A percentile compares a stretch with the other conserved stretches of the same genome.
phyloP scores from a whole-genome alignment of 73 alveolate genomes.

The Durusdinium trenchii region DNA sequence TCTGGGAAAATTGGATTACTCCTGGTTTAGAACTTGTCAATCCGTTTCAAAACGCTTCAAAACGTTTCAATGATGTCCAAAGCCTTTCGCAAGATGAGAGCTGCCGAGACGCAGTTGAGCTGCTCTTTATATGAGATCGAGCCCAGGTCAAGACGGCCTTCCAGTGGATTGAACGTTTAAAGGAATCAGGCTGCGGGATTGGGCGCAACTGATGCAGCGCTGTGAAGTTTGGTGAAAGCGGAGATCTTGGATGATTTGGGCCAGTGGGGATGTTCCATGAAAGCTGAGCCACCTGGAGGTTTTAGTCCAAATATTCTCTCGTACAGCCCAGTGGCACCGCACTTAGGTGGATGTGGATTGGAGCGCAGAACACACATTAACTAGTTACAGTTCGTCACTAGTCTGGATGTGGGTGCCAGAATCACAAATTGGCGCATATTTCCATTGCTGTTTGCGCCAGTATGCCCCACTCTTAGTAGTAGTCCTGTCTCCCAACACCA shows the following conservation, averaged over 20 bases:
- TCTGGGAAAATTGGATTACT: too few relatives aligned
- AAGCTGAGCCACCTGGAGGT: neutral
- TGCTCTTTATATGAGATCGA: too few relatives aligned
- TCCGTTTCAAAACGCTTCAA: neutral
- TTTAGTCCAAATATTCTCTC: neutral
- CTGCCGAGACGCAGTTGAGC: too few relatives aligned
- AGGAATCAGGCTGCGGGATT: neutral
- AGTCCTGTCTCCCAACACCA: too few relatives aligned
- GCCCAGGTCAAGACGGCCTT: conserved; percentile 11
- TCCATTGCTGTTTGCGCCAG: too few relatives aligned
- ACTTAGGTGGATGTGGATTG: neutral
- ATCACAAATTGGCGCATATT: too few relatives aligned
- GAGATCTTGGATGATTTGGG: neutral
- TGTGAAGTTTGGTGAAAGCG: neutral
- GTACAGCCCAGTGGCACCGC: conserved; percentile 24
- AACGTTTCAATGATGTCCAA: too few relatives aligned
- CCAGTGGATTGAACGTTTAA: conserved; percentile 39
- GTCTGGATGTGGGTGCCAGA: too few relatives aligned
- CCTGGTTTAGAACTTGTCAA: neutral
- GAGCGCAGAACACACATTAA: neutral
- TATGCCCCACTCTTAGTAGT: too few relatives aligned
- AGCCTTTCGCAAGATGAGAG: too few relatives aligned
- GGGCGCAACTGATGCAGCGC: neutral
- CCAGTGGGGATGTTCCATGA: neutral
- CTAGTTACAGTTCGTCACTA: too few relatives aligned